phyloP scores from a whole-genome alignment of 768 basidiomycete species.

The Boletus speciosus region DNA sequence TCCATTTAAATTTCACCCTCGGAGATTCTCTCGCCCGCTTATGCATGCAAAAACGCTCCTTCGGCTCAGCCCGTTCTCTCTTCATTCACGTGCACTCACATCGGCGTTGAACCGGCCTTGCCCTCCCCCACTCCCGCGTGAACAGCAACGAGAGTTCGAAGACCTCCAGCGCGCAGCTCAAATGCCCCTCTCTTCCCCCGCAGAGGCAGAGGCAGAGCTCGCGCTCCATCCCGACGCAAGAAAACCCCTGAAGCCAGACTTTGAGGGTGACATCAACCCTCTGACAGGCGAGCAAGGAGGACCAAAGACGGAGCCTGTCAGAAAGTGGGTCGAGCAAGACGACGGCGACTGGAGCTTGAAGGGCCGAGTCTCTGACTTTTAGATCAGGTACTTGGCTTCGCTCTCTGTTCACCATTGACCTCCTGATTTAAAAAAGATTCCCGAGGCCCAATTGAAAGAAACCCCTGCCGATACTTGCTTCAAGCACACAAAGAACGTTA shows the following conservation, averaged over 20 bases:
- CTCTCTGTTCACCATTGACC: not conserved
- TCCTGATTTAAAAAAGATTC: not conserved
- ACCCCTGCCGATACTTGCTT: not conserved
- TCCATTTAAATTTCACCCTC: no score
- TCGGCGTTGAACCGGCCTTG: constrained; percentile 53
- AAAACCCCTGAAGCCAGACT: constrained; percentile 56
- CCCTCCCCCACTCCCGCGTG: constrained; percentile 71
- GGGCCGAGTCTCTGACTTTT: constrained; percentile 87
- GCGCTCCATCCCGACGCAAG: constrained; percentile 70
- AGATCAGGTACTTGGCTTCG: constrained; percentile 8
- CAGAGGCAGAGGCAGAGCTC: constrained; percentile 39
- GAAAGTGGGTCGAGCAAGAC: constrained; percentile 46
- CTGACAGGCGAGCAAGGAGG: constrained; percentile 82
- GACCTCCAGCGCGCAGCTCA: constrained; percentile 68
- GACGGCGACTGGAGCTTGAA: constrained; percentile 89
- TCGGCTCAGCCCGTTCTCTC: not conserved
- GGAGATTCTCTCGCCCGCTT: not conserved
- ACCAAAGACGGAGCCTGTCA: constrained; percentile 81
- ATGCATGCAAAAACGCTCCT: not conserved
- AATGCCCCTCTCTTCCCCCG: constrained; percentile 33
- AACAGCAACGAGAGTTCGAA: constrained; percentile 84
- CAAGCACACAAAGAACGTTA: constrained; percentile 12
- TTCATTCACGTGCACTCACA: constrained; percentile 16
- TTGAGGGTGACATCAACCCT: constrained; percentile 80
- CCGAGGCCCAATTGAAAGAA: not conserved